Evolutionary conservation across 2,329 filamentous ascomycete genomes (phyloP).

Genomic region (Alternaria triticina): DNA sequence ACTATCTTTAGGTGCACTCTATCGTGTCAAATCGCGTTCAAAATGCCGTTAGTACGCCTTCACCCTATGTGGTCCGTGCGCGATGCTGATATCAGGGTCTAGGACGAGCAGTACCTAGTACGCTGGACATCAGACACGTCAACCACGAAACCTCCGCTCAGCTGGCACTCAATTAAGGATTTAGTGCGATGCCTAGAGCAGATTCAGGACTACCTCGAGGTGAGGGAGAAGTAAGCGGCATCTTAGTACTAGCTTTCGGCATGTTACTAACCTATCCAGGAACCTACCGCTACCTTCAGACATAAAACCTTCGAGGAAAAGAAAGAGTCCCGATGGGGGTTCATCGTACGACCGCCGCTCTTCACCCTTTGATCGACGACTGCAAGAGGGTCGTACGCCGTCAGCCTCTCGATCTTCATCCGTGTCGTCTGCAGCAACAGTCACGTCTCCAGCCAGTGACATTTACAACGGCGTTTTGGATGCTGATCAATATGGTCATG

Average conservation of each 20-base stretch:
- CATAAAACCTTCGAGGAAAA: slow-evolving; percentile 19
- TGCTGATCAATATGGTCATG: slow-evolving; percentile 44
- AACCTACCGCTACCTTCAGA: neutral
- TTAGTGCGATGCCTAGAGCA: slow-evolving; percentile 47
- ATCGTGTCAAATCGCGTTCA: slow-evolving; percentile 38
- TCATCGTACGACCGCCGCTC: slow-evolving; percentile 21
- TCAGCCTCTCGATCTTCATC: slow-evolving; percentile 32
- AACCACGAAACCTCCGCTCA: slow-evolving; percentile 37
- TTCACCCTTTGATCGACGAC: slow-evolving; percentile 29
- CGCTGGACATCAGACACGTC: slow-evolving; percentile 41
- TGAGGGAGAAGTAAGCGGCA: slow-evolving; percentile 28
- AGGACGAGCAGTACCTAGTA: slow-evolving; percentile 54
- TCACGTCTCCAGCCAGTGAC: slow-evolving; percentile 10
- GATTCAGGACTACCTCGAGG: slow-evolving; percentile 53
- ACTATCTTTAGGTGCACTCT: neutral
- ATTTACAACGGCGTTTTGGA: slow-evolving; percentile 53
- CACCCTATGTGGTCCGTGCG: slow-evolving; percentile 18
- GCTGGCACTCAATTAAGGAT: slow-evolving; percentile 54
- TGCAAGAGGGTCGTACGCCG: slow-evolving; percentile 20
- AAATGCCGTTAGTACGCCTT: slow-evolving; percentile 25
- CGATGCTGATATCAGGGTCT: slow-evolving; percentile 24
- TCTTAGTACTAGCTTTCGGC: neutral
- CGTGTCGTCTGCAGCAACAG: slow-evolving; percentile 18
- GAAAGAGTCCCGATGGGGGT: slow-evolving; percentile 32
- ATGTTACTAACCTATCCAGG: slow-evolving; percentile 10